phyloP scores from a whole-genome alignment of 2,329 filamentous ascomycete species.

The Aschersonia sp. region DNA sequence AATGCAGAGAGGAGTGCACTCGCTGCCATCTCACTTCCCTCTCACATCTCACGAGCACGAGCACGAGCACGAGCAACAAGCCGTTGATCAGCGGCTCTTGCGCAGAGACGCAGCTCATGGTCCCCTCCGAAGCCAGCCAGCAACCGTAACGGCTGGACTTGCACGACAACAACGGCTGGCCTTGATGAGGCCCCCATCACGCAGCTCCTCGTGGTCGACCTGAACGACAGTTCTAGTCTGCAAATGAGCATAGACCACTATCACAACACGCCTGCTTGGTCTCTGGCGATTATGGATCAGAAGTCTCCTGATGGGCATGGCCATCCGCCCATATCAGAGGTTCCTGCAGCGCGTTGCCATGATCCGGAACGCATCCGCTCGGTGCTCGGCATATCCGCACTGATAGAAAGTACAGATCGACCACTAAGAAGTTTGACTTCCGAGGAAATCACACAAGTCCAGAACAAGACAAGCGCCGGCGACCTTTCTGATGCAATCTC shows the following conservation, averaged over 20 bases:
- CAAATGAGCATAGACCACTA: background rate
- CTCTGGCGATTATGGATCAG: slow-evolving; percentile 1
- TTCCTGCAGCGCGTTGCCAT: background rate
- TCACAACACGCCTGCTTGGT: background rate
- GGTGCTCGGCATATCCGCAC: slow-evolving; percentile 1
- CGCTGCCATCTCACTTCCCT: too few relatives aligned
- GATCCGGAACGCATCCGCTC: slow-evolving; percentile 1
- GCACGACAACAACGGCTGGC: too few relatives aligned
- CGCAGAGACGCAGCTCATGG: too few relatives aligned
- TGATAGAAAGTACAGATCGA: slow-evolving; percentile 1
- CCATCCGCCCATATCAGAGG: background rate
- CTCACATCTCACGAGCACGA: too few relatives aligned
- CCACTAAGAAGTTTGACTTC: background rate
- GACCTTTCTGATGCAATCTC: background rate
- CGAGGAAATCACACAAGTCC: background rate
- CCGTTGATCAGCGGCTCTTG: too few relatives aligned
- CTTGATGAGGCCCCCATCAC: too few relatives aligned
- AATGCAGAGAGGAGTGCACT: too few relatives aligned
- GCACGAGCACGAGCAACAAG: too few relatives aligned
- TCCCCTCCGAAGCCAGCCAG: too few relatives aligned
- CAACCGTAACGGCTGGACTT: too few relatives aligned
- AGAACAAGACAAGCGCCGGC: background rate
- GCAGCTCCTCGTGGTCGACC: too few relatives aligned
- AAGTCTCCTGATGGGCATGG: background rate
- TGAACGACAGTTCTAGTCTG: too few relatives aligned